phyloP scores from a whole-genome alignment of 345 rosid species.

The Acer campestre region DNA sequence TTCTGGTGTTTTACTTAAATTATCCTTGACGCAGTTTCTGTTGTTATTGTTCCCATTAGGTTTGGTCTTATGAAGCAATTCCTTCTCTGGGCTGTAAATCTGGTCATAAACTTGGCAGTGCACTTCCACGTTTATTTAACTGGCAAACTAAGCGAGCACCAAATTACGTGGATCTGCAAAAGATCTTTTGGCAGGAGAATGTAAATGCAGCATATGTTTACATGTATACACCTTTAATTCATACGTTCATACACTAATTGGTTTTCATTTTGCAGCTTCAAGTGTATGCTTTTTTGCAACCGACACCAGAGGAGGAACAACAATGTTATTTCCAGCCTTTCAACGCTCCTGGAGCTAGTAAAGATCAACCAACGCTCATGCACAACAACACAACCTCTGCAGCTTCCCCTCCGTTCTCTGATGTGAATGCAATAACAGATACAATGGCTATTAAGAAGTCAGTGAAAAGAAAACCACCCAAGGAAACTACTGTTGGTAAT shows the following conservation, averaged over 20 bases:
- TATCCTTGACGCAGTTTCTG: background rate
- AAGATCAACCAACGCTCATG: too few species aligned
- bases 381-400: too few species aligned
- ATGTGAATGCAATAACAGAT: too few species aligned
- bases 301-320: background rate
- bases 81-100: background rate
- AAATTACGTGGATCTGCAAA: background rate
- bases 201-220: background rate
- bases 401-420: too few species aligned
- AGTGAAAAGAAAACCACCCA: too few species aligned
- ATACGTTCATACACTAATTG: too few species aligned
- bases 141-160: background rate
- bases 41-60: background rate
- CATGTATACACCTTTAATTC: background rate
- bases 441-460: too few species aligned
- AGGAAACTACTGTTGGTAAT: too few species aligned
- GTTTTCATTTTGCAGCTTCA: background rate
- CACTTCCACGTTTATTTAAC: background rate
- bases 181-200: background rate
- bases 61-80: slow-evolving; percentile 1
- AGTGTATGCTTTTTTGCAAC: background rate
- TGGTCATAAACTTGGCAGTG: background rate
- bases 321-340: too few species aligned
- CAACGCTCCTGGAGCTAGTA: too few species aligned
- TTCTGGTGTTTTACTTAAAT: background rate